These are phyloP conservation scores for Teratosphaeriaceae sp. DNA, from an alignment of 2,329 filamentous ascomycete genomes.

Conservation along the genomic window DNA sequence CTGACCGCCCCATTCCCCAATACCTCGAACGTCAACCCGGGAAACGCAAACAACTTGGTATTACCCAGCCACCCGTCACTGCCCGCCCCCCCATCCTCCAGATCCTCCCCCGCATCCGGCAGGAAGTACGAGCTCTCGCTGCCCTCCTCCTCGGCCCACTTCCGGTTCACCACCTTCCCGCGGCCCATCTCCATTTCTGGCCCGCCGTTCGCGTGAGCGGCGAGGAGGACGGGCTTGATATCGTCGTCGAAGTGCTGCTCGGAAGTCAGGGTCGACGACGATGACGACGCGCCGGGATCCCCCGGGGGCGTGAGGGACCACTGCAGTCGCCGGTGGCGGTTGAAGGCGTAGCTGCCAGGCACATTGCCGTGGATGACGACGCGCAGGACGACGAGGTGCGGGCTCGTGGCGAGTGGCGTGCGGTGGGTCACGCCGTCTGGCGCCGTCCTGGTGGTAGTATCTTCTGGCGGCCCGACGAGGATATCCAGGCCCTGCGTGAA, in stretches of 20 bases:
- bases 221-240: conserved; percentile 48
- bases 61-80: conserved; percentile 54
- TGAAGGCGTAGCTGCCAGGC: conserved; percentile 94
- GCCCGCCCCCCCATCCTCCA: conserved; percentile 37
- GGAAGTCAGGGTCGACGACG: conserved; percentile 52
- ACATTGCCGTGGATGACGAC: conserved; percentile 92
- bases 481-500: conserved; percentile 94
- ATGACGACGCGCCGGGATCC: conserved; percentile 31
- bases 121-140: conserved; percentile 29
- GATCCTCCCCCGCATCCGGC: conserved; percentile 25
- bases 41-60: conserved; percentile 88
- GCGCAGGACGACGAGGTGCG: conserved; percentile 75
- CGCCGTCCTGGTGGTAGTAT: conserved; percentile 13
- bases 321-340: conserved; percentile 80
- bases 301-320: conserved; percentile 57
- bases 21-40: conserved; percentile 91
- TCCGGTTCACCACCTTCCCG: conserved; percentile 32
- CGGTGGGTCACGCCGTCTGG: conserved; percentile 16
- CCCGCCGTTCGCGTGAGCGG: conserved; percentile 27
- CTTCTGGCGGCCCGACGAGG: conserved; percentile 70
- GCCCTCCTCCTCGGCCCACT: conserved; percentile 23
- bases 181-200: conserved; percentile 34
- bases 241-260: conserved; percentile 68
- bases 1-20: conserved; percentile 87
- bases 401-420: conserved; percentile 19